Evolutionary conservation across 2,329 filamentous ascomycete species (phyloP), one percentile per base, ranked within the genome.

Genomic region (Aspergillus felis): DNA sequence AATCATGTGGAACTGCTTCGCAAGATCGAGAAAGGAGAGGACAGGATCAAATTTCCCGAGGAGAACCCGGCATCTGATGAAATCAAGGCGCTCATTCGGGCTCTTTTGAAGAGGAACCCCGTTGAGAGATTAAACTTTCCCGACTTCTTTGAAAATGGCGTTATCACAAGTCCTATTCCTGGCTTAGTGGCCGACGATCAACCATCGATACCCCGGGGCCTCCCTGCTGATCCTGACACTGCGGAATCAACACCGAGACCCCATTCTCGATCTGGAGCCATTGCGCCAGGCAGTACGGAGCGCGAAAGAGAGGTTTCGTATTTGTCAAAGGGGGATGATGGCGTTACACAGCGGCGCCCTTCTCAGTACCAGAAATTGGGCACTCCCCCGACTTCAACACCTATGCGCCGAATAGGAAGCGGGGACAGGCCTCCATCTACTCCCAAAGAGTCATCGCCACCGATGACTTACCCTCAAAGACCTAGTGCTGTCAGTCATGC

Each of bases 1-100:
- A 97, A 99, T 70, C 94, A 99, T 69, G 92, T 99, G 44, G 94
- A 99, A 72, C 79, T 99, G 38, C 82, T 97, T 47, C 86, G 91
- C 60, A 94, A 90, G 78, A 99, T 99, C 63, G 93, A 97, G 73
- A 88, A 88, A 59, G 87, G 89, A 20, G 89, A 95, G 61, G 93
- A 97, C 71, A 81, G 85, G 61, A 95, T 97, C 74, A 86, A 83
- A 62, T 97, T 97, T 65, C 86, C 89, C 0, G 84, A 85, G 65
- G 89, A 92, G 51, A 83, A 85, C 32, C 79, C 84, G 51, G 84
- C 90, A 58, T 93, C 86, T 63, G 76, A 87, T 50, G 88, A 89
- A 9, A 85, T 97, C 77, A 96, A 96, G 74, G 81, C 82, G 24
- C 78, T 97, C 20, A 92, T 97, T 58, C 85, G 91, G 47, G 83